These are phyloP conservation scores for Umbilicus rupestris DNA, from an alignment of 164 flowering plant species.

Conservation along the genomic window DNA sequence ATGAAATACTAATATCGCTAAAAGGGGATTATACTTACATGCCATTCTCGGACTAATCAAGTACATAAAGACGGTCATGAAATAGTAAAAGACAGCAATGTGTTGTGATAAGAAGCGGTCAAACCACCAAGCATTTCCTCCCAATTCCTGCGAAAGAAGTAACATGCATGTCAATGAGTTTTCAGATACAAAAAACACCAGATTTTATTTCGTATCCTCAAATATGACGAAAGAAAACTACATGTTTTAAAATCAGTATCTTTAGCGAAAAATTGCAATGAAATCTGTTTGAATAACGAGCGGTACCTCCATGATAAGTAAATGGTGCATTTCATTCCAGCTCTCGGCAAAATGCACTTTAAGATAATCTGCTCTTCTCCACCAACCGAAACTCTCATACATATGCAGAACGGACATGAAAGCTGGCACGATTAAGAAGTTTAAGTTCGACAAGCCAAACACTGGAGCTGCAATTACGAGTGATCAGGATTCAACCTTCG, in stretches of 20 bases:
- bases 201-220: neutral
- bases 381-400: slow-evolving; percentile 99
- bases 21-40: slow-evolving; percentile 42
- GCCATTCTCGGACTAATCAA: slow-evolving; percentile 95
- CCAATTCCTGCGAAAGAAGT: slow-evolving; percentile 58
- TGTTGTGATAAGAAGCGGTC: slow-evolving; percentile 95
- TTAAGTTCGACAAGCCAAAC: neutral
- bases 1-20: neutral
- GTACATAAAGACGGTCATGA: slow-evolving; percentile 86
- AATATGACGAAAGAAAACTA: neutral
- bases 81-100: slow-evolving; percentile 72
- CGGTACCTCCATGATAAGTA: slow-evolving; percentile 91
- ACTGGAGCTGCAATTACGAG: neutral
- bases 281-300: neutral
- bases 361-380: slow-evolving; percentile 94
- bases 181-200: neutral
- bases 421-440: slow-evolving; percentile 36
- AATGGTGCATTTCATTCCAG: slow-evolving; percentile 99
- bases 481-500: neutral
- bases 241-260: neutral
- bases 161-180: neutral
- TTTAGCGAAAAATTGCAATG: neutral
- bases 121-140: slow-evolving; percentile 88
- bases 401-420: slow-evolving; percentile 89
- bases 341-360: slow-evolving; percentile 99